Percentiles rank a stretch among this genome's conserved stretches.
Conservation (phyloP, 208 protist genomes). For the Trypanosoma congolense region DNA sequence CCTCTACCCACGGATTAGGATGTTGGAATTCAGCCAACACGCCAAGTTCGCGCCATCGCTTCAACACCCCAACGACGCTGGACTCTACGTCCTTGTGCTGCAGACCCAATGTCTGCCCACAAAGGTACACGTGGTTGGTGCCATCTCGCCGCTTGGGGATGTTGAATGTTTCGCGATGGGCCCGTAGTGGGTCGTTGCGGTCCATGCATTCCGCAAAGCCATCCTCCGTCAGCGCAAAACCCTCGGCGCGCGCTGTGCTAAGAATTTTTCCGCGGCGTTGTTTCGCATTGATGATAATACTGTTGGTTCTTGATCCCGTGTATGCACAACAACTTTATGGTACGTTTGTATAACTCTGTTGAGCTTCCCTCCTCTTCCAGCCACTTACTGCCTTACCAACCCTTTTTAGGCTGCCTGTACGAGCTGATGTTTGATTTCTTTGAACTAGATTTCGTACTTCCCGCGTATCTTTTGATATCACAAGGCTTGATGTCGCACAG, state of each 20-base stretch:
- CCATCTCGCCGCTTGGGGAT: constrained; percentile 48
- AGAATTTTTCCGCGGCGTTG: constrained; percentile 56
- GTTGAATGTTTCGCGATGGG: constrained; percentile 52
- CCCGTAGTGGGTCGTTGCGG: constrained; percentile 46
- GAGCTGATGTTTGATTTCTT: too few relatives aligned
- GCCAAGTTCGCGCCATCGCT: constrained; percentile 87
- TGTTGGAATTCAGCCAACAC: constrained; percentile 75
- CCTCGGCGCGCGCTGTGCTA: constrained; percentile 34
- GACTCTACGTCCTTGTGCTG: constrained; percentile 72
- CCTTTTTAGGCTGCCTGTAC: too few relatives aligned
- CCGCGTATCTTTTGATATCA: too few relatives aligned
- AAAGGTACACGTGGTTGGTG: constrained; percentile 68
- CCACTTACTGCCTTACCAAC: too few relatives aligned
- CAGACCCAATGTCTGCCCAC: constrained; percentile 86
- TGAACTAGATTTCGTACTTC: too few relatives aligned
- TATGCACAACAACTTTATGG: too few relatives aligned
- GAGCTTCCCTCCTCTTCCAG: too few relatives aligned
- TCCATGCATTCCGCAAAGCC: constrained; percentile 72
- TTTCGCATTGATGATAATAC: too few relatives aligned
- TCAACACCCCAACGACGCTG: constrained; percentile 62
- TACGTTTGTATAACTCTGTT: too few relatives aligned
- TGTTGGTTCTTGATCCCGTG: too few relatives aligned
- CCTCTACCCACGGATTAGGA: constrained; percentile 80
- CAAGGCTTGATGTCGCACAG: too few relatives aligned
- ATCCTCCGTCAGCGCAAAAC: constrained; percentile 62